These are phyloP conservation scores for Triadica sebifera DNA, from an alignment of 345 rosid genomes.

Conservation along the genomic window DNA sequence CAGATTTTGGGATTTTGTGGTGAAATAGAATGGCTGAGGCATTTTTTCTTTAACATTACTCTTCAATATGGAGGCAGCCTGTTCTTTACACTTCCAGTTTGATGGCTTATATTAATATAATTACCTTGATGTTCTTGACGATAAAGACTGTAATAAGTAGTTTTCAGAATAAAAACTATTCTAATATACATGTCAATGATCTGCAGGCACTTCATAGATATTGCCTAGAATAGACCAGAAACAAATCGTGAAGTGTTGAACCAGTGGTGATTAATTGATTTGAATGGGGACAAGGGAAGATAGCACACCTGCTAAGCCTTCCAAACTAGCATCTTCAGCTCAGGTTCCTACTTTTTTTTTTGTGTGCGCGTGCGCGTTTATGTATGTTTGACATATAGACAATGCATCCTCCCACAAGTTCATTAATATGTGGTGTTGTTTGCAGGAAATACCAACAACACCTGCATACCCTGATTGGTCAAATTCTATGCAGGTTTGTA, in stretches of 20 bases:
- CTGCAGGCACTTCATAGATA: constrained; percentile 31
- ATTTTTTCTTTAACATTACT: too few species aligned
- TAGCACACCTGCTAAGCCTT: constrained; percentile 58
- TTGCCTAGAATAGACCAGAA: neutral
- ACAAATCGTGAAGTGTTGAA: constrained; percentile 19
- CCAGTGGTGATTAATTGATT: constrained; percentile 10
- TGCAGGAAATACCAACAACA: constrained; percentile 66
- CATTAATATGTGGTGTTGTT: constrained; percentile 14
- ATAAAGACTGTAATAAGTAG: neutral
- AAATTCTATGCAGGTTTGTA: constrained; percentile 77
- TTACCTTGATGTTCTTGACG: neutral
- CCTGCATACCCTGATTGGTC: constrained; percentile 88
- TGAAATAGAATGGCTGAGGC: too few species aligned
- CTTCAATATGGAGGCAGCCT: too few species aligned
- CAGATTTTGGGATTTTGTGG: neutral
- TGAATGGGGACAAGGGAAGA: constrained; percentile 82
- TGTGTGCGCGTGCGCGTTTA: neutral
- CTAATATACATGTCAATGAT: constrained; percentile 14
- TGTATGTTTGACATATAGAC: neutral
- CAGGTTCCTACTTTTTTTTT: constrained; percentile 43
- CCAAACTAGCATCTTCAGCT: constrained; percentile 66
- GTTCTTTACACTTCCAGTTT: too few species aligned
- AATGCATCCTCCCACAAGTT: neutral
- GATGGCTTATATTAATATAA: neutral
- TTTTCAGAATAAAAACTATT: constrained; percentile 8